Base-by-base conservation (phyloP, 75 land plant genomes). In the Cupressus sempervirens region DNA sequence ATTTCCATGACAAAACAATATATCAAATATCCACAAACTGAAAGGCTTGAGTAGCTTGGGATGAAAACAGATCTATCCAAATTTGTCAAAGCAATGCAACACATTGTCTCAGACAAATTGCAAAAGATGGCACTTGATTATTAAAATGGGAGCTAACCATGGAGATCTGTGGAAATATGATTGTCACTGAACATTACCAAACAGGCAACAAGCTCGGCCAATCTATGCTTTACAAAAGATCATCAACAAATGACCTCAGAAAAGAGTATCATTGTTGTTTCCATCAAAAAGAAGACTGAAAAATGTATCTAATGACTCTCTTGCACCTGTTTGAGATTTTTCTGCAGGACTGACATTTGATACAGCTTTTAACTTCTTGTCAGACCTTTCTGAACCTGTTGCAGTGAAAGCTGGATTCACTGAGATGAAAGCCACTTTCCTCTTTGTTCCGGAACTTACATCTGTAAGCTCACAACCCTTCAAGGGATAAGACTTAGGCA, bases 211-310 rank as follows among this genome's bases (percentile, higher is more conserved):
- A 14, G 23, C 77, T 38, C 36, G 6, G 36, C 36, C 18, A 74
- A 74, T 38, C 20, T n/a, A n/a, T 75, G 38, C 77, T 36, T 75
- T 75, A 38, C 77, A 35, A 35, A 6, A 4, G 38, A 5, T 15
- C 18, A 7, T 4, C 10, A 74, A 7, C 62, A 56, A 36, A 75
- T 75, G 23, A 16, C 16, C 16, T 75, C 41, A 38, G 40, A 75
- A 75, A 75, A 75, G 43, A 75, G 41, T 35, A 38, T 38, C 41
- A 75, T 36, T 75, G 36, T 38, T 75, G 77, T 75, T 75, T 75
- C 40, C 77, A 36, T 15, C 77, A 75, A 75, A 75, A 75, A 75
- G 77, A 12, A 75, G 34, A 75, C 16, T 75, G 77, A 75, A 75
- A 75, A 75, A 75, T 16, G 77, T 16, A 36, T 75, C 77, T 75